Evolutionary conservation across 1,139 yeast species (phyloP).

Genomic region (Eremothecium cymbalariae): DNA sequence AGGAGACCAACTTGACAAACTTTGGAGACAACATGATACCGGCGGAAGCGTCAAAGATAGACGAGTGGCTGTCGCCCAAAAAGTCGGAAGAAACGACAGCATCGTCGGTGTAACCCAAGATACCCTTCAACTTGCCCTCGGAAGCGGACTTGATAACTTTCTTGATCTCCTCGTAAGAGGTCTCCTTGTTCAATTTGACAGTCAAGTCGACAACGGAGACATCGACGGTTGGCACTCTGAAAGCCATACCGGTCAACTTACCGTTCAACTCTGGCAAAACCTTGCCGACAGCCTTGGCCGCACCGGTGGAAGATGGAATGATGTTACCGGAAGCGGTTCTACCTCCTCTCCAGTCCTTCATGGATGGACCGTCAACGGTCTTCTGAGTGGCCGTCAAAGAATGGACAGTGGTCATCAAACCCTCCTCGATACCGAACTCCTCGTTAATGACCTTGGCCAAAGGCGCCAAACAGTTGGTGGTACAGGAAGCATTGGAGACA

Average conservation of each 20-base stretch:
- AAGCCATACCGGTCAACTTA: constrained; percentile 81
- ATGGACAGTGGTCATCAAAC: constrained; percentile 87
- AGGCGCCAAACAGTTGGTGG: constrained; percentile 88
- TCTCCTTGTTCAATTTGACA: constrained; percentile 57
- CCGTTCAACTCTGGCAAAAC: constrained; percentile 81
- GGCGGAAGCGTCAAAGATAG: constrained; percentile 77
- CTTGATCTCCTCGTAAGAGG: constrained; percentile 73
- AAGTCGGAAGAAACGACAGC: constrained; percentile 81
- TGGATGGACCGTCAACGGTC: constrained; percentile 90
- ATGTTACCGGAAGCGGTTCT: constrained; percentile 89
- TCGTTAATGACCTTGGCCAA: constrained; percentile 78
- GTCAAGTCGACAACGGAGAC: constrained; percentile 75
- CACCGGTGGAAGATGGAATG: constrained; percentile 86
- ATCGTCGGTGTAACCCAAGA: constrained; percentile 77
- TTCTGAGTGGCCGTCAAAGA: constrained; percentile 85
- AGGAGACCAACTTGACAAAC: constrained; percentile 74
- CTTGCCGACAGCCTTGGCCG: constrained; percentile 88
- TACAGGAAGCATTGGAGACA: constrained; percentile 81
- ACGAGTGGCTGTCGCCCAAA: constrained; percentile 67
- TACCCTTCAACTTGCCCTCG: constrained; percentile 64
- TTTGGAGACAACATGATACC: constrained; percentile 81
- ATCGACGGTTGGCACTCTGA: constrained; percentile 85
- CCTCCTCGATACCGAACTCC: constrained; percentile 72
- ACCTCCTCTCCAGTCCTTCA: constrained; percentile 95
- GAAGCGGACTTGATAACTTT: constrained; percentile 62